Base-by-base conservation (phyloP, 352 stramenopile genomes). In the Phytophthora constricta region DNA sequence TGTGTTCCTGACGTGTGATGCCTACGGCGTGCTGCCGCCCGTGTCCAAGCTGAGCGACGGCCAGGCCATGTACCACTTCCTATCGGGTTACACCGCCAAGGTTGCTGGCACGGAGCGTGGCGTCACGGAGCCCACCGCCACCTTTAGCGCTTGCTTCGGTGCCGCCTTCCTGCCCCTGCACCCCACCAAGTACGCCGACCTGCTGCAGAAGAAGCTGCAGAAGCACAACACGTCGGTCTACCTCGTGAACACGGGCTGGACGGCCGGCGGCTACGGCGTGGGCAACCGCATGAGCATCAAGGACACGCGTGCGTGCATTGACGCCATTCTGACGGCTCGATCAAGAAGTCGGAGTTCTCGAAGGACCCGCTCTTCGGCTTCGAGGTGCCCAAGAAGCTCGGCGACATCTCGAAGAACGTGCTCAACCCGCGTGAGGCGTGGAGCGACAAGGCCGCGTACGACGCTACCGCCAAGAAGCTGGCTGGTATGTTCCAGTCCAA, bases 51-150 rank as follows among this genome's bases (percentile, higher is more conserved):
- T 99, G 27, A 96, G 73, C 62, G 72, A 87, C 49, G 95, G 90
- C 19, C 97, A 99, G 84, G 97, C 97, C 59, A 98, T 99, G 93
- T 99, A 99, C 79, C 97, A 99, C 77, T 99, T 99, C 80, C 83
- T 99, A 42, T 98, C 88, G 41, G 97, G 97, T 47, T 99, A 99
- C 84, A 99, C 97, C 20, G 97, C 97, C 58, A 99, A 99, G 83
- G 97, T 99, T 61, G 97, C 97, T 28, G 97, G 97, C 62, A 99
- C 97, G 27, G 97, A 99, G 80, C 89, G 97, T 61, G 97, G 97
- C 48, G 87, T 99, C 48, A 98, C 87, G 37, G 96, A 99, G 75
- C 97, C 97, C 19, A 88, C 81, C 50, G 89, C 97, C 17, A 99
- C 94, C 33, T 99, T 99, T 81, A 97, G 82, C 54, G 90, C 97